These are phyloP conservation scores for Paxillus ammoniavirescens DNA, from an alignment of 768 basidiomycete species.

Conservation along the genomic window DNA sequence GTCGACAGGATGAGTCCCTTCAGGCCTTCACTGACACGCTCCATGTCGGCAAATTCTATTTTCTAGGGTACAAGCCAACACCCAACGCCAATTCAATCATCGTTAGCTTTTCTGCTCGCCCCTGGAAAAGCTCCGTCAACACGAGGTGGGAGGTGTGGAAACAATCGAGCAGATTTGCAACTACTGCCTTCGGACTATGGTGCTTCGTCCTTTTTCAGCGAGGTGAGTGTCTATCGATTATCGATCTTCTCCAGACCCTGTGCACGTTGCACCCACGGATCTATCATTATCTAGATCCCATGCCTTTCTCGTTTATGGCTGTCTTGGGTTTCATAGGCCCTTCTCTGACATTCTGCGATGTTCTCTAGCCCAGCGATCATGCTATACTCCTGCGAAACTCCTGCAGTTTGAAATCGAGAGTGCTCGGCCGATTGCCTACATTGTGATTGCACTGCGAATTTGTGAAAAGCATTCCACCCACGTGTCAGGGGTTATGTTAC, in stretches of 20 bases:
- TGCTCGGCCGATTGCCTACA: not conserved
- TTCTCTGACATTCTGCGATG: not conserved
- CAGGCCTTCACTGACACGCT: not conserved
- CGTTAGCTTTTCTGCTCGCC: not conserved
- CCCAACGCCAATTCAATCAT: not conserved
- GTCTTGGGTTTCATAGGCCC: not conserved
- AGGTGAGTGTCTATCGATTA: not conserved
- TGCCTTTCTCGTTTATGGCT: not conserved
- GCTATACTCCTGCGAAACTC: not conserved
- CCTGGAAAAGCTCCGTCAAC: not conserved
- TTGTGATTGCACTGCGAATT: not conserved
- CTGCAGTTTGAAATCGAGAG: not conserved
- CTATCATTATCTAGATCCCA: not conserved
- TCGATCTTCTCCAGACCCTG: not conserved
- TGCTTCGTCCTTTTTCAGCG: not conserved
- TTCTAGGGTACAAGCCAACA: not conserved
- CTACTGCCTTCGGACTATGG: not conserved
- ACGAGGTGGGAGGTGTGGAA: not conserved
- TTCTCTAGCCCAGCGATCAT: not conserved
- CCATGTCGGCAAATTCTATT: not conserved
- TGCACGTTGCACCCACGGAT: slow-evolving; percentile 1
- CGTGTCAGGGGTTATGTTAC: not conserved
- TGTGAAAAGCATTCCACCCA: not conserved
- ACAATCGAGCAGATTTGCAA: not conserved
- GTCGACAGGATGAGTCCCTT: not conserved